Evolutionary conservation across 2,329 filamentous ascomycete species (phyloP).

Genomic region (Decorospora gaudefroyi): DNA sequence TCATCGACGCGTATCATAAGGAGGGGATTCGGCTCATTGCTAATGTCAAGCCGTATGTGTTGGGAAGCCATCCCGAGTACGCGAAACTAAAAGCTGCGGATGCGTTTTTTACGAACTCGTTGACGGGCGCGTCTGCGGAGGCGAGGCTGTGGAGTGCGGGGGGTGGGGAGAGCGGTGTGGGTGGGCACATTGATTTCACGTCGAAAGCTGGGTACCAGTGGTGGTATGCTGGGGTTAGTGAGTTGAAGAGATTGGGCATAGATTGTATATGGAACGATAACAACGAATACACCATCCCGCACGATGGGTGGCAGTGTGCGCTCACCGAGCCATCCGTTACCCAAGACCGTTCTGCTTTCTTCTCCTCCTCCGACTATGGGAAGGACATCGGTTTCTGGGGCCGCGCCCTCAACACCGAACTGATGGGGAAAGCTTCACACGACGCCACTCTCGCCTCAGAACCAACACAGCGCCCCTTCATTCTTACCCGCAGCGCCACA

Average conservation of each 20-base stretch:
- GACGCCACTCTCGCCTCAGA: slow-evolving; percentile 65
- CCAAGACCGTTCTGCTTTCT: too few relatives aligned
- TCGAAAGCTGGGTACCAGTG: slow-evolving; percentile 68
- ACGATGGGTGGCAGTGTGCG: slow-evolving; percentile 68
- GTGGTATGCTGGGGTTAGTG: slow-evolving; percentile 71
- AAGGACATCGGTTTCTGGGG: slow-evolving; percentile 70
- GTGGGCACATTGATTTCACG: slow-evolving; percentile 74
- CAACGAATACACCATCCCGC: slow-evolving; percentile 71
- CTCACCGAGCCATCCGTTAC: slow-evolving; percentile 52
- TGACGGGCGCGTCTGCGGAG: slow-evolving; percentile 54
- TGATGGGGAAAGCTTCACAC: slow-evolving; percentile 72
- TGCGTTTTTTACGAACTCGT: slow-evolving; percentile 67
- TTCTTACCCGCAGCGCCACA: slow-evolving; percentile 72
- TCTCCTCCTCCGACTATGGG: too few relatives aligned
- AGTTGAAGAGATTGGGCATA: slow-evolving; percentile 65
- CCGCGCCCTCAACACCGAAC: slow-evolving; percentile 68
- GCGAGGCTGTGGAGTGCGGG: slow-evolving; percentile 73
- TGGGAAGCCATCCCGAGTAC: slow-evolving; percentile 70
- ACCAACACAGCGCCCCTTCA: slow-evolving; percentile 66
- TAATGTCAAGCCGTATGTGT: slow-evolving; percentile 74
- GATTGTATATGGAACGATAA: slow-evolving; percentile 82
- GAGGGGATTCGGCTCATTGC: slow-evolving; percentile 69
- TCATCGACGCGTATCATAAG: slow-evolving; percentile 64
- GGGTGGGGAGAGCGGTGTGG: slow-evolving; percentile 70
- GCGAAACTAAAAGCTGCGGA: slow-evolving; percentile 61